Evolutionary conservation across 306 rosid genomes (phyloP), one percentile per base, ranked within the genome.

Genomic region (Oxytropis ochrocephala): DNA sequence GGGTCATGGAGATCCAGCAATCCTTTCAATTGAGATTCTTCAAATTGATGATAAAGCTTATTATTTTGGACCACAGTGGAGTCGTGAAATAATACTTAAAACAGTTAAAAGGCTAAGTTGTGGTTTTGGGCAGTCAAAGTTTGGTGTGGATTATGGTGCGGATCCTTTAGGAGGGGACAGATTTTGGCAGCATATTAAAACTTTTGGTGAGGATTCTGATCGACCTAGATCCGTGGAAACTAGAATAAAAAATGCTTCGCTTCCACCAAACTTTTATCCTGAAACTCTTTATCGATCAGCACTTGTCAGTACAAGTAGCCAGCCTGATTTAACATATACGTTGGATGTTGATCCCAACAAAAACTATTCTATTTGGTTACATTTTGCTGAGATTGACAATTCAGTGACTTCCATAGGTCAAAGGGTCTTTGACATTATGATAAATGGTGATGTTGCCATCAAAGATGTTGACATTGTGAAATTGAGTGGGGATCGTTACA

Each of bases 1-100:
- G 1, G 99, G 99, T 54, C 99, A 94, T 66, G 99, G 99, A 54
- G 99, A 91, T 85, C 99, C 99, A n/a, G 85, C 97, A 19, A 81
- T 94, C n/a, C 86, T 94, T 79, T 81, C 99, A 4, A 83, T 94
- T 58, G 97, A 91, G 84, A 87, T 94, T 83, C 99, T 94, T 75
- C 96, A 94, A 82, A 72, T 94, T 48, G 87, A 88, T 78, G 81
- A 78, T 57, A 72, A 70, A 48, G 96, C 96, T 19, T 89, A 94
- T 75, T 46, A 83, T 62, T 85, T 78, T 74, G 96, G 76, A 29
- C 72, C 92, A 6, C 72, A 72, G 32, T 84, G 83, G 79, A 82
- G 79, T 57, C 82, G 76, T 64, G 96, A 86, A 70, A 43, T 78
- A 38, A 81, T 89, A 44, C 95, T 91, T 60, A 84, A 87, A 75